Conservation (phyloP, 164 flowering plant species). For the Stephania japonica region DNA sequence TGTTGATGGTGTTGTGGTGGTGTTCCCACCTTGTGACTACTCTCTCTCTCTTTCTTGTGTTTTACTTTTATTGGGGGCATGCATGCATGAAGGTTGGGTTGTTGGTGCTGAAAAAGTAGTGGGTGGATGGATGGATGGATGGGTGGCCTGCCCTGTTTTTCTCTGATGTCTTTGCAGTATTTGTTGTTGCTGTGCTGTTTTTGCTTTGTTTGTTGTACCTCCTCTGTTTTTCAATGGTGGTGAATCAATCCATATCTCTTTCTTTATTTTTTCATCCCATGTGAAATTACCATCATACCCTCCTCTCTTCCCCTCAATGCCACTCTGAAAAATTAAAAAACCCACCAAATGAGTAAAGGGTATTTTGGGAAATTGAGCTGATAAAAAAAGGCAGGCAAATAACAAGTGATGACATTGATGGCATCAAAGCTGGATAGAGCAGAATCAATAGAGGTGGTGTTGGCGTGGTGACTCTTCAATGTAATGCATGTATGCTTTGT, state of each 20-base stretch:
- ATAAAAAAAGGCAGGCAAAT: background rate
- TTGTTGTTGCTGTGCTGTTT: slow-evolving; percentile 12
- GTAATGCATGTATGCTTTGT: too few species aligned
- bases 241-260: background rate
- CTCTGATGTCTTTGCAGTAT: slow-evolving; percentile 15
- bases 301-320: background rate
- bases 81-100: background rate
- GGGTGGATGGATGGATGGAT: slow-evolving; percentile 9
- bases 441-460: too few species aligned
- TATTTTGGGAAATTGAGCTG: background rate
- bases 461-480: background rate
- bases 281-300: background rate
- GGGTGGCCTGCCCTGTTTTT: background rate
- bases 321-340: too few species aligned
- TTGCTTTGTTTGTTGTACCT: slow-evolving; percentile 13
- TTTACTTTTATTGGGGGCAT: slow-evolving; percentile 3
- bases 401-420: background rate
- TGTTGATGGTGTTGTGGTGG: background rate
- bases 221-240: background rate
- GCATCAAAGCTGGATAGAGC: background rate
- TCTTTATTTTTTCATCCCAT: background rate
- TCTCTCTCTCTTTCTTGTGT: slow-evolving; percentile 1
- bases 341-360: background rate
- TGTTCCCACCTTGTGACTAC: background rate
- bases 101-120: slow-evolving; percentile 12